A percentile compares a stretch with the other conserved stretches of the same genome.
phyloP scores from a whole-genome alignment of 2,329 filamentous ascomycete species.

The Monilinia laxa region DNA sequence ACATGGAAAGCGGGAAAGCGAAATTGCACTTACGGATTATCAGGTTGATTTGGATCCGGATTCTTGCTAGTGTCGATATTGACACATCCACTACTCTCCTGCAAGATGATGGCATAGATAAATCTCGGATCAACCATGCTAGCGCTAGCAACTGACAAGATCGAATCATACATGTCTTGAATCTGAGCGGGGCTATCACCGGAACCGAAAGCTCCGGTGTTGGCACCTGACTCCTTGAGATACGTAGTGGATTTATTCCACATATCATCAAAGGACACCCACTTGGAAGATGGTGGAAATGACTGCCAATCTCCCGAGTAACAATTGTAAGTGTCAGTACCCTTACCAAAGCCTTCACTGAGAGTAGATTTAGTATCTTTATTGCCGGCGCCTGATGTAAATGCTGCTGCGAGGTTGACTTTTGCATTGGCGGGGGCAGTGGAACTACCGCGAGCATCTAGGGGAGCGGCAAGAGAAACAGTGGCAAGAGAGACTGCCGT shows the following conservation, averaged over 20 bases:
- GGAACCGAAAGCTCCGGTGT: constrained; percentile 31
- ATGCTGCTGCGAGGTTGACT: constrained; percentile 25
- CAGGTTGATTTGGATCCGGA: constrained; percentile 23
- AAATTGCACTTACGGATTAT: constrained; percentile 20
- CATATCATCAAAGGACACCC: constrained; percentile 38
- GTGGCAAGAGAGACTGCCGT: not conserved
- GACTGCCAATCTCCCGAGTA: constrained; percentile 38
- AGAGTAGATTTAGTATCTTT: constrained; percentile 31
- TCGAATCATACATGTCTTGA: constrained; percentile 31
- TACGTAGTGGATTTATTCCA: constrained; percentile 30
- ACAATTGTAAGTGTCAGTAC: constrained; percentile 36
- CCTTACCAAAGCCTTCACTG: constrained; percentile 22
- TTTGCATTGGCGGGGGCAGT: constrained; percentile 21
- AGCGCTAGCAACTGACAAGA: constrained; percentile 32
- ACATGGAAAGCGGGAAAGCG: not conserved
- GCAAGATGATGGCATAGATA: constrained; percentile 40
- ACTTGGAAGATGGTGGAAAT: constrained; percentile 33
- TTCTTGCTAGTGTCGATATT: constrained; percentile 33
- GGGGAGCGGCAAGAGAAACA: not conserved
- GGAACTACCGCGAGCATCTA: constrained; percentile 4
- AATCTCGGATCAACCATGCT: constrained; percentile 38
- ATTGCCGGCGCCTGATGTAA: constrained; percentile 26
- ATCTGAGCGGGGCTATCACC: constrained; percentile 29
- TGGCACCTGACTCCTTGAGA: constrained; percentile 29
- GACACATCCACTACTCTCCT: constrained; percentile 39